Evolutionary conservation across 2,329 filamentous ascomycete genomes (phyloP).

Genomic region (Purpureocillium takamizusanense): DNA sequence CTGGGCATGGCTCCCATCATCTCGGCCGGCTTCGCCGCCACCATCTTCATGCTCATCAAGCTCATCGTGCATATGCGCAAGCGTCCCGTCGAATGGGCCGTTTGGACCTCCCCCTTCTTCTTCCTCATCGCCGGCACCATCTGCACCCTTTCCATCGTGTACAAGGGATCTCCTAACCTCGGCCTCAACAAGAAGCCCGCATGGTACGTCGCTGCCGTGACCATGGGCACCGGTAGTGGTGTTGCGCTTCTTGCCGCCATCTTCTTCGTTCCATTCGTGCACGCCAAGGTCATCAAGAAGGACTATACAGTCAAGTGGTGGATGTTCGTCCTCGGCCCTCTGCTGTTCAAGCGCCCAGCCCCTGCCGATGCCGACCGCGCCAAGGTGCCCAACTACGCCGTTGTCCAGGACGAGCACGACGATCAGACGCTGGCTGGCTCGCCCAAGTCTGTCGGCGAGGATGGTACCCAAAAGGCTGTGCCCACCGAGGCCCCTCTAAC

Average conservation of each 20-base stretch:
- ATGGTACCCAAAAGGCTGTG: constrained; percentile 15
- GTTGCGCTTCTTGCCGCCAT: constrained; percentile 50
- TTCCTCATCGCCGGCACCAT: constrained; percentile 69
- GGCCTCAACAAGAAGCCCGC: constrained; percentile 55
- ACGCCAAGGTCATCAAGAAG: constrained; percentile 59
- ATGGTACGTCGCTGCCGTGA: constrained; percentile 59
- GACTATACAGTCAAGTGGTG: constrained; percentile 57
- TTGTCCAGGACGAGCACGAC: constrained; percentile 57
- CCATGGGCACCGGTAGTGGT: constrained; percentile 53
- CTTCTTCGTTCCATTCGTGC: constrained; percentile 66
- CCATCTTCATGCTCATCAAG: constrained; percentile 61
- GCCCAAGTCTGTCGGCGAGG: constrained; percentile 21
- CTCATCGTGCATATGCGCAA: constrained; percentile 60
- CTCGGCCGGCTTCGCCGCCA: constrained; percentile 52
- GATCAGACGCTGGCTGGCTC: constrained; percentile 22
- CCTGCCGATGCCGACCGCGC: constrained; percentile 43
- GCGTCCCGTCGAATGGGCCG: constrained; percentile 63
- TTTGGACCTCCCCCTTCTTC: constrained; percentile 66
- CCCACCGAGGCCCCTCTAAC: constrained; percentile 6
- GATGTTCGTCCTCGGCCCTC: constrained; percentile 52
- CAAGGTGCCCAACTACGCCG: constrained; percentile 65
- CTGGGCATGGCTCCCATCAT: constrained; percentile 63
- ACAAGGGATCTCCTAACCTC: constrained; percentile 68
- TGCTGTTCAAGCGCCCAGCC: constrained; percentile 51
- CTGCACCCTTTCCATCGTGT: constrained; percentile 69